Base-by-base conservation (phyloP, 345 rosid genomes). In the Corchorus capsularis region DNA sequence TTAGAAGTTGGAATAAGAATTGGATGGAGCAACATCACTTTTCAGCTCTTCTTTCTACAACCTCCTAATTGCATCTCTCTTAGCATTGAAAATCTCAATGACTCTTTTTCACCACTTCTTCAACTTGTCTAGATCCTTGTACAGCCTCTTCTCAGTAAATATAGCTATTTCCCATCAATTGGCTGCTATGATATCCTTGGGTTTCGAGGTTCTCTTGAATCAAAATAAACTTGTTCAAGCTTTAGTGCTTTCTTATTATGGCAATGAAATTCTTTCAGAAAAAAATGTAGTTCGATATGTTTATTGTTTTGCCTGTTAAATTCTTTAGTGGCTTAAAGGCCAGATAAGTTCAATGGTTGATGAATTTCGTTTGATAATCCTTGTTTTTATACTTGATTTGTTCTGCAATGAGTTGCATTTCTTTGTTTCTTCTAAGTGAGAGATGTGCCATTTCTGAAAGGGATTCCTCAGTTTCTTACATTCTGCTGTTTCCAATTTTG, bases 401-500 rank as follows among this genome's bases (percentile, higher is more conserved):
- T 67, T 46, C 37, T 15, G 39, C 56, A 46, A 67, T 3, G 71
- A 67, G 56, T 46, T 67, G 19, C n/a, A 49, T 15, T 6, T 49
- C n/a, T 0, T 6, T 47, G 20, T 22, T 20, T 45, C 45, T 13
- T 20, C 2, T 8, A 20, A 32, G 10, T 3, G 16, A 35, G 47
- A 16, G 16, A 1, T 35, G 73, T 69, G 34, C 47, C 73, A 10
- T 6, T 34, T 53, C 27, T 68, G 19, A 15, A 27, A 68, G 61
- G 61, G 32, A 69, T 52, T 50, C 43, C 62, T 2, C 61, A 16
- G 37, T 6, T 50, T 69, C 27, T 69, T 19, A 69, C 35, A 52
- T 69, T 69, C 47, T 16, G 61, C 61, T 9, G 59, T 69, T 34
- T 16, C 50, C 32, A 17, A 34, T 19, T 69, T 35, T 69, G 73